These are phyloP conservation scores for Tagetes patula DNA, from an alignment of 129 eudicot genomes.

Conservation along the genomic window DNA sequence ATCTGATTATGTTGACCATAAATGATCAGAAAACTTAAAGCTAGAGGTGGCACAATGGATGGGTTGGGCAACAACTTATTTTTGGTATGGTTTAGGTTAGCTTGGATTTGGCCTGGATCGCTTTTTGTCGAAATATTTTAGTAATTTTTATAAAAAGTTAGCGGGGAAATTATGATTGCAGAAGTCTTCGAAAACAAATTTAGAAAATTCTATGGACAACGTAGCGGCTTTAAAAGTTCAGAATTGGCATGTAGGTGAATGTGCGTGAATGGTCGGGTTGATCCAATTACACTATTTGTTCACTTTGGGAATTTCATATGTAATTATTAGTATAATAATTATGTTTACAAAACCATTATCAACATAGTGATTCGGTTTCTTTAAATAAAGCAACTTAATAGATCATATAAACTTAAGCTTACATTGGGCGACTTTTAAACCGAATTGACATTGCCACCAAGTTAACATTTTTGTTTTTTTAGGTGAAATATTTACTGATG, in stretches of 20 bases:
- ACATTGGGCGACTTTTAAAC: neutral
- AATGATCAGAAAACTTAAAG: no score
- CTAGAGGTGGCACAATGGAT: no score
- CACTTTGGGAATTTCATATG: neutral
- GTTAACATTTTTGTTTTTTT: constrained; percentile 19
- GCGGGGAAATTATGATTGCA: no score
- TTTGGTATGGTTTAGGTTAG: no score
- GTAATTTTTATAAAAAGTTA: no score
- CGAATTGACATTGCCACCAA: neutral
- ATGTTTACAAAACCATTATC: neutral
- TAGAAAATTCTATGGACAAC: neutral
- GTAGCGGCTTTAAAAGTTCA: neutral
- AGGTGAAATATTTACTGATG: constrained; percentile 77
- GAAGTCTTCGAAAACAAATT: neutral
- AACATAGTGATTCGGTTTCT: neutral
- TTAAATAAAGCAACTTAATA: neutral
- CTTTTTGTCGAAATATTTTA: no score
- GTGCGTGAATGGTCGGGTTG: neutral
- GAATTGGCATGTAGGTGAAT: neutral
- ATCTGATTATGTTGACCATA: no score
- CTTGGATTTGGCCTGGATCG: no score
- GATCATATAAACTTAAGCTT: neutral
- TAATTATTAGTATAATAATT: neutral
- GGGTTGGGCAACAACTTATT: no score
- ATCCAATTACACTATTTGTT: neutral